A percentile compares a stretch with the other conserved stretches of the same genome.
Conservation (phyloP, 2,329 filamentous ascomycete genomes). For the Helicocarpus griseus region DNA sequence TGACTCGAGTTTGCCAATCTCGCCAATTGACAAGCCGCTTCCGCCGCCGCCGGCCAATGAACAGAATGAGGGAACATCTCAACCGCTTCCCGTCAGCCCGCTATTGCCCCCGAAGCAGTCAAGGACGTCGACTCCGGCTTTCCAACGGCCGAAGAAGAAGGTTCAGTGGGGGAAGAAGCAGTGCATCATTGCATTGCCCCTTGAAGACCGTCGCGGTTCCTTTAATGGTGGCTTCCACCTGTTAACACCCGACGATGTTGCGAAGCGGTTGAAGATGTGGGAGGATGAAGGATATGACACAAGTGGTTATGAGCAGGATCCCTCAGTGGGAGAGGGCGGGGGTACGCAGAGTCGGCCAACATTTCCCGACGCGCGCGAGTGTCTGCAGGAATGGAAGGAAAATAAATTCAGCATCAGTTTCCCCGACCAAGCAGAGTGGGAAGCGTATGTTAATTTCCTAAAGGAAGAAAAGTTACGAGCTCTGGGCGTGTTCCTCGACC, state of each 20-base stretch:
- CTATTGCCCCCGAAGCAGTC: background rate
- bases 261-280: slow-evolving; percentile 31
- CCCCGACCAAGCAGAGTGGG: slow-evolving; percentile 50
- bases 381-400: slow-evolving; percentile 25
- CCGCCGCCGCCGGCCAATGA: slow-evolving; percentile 26
- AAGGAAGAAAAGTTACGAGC: slow-evolving; percentile 88
- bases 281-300: slow-evolving; percentile 35
- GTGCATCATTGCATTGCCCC: slow-evolving; percentile 60
- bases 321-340: slow-evolving; percentile 12
- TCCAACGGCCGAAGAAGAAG: slow-evolving; percentile 52
- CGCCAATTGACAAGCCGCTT: slow-evolving; percentile 31
- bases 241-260: slow-evolving; percentile 30
- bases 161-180: slow-evolving; percentile 66
- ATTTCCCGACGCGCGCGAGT: slow-evolving; percentile 33
- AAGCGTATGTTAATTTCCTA: slow-evolving; percentile 69
- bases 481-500: slow-evolving; percentile 73
- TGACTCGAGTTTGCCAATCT: slow-evolving; percentile 12
- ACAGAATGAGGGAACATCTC: slow-evolving; percentile 8
- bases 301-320: slow-evolving; percentile 26
- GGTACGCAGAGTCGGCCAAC: slow-evolving; percentile 35
- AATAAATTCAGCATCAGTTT: slow-evolving; percentile 30
- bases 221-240: slow-evolving; percentile 27
- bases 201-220: slow-evolving; percentile 56
- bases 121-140: slow-evolving; percentile 12
- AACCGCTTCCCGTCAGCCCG: slow-evolving; percentile 10